Evolutionary conservation across 2,329 filamentous ascomycete species (phyloP).

Genomic region (Penicillium sp.): DNA sequence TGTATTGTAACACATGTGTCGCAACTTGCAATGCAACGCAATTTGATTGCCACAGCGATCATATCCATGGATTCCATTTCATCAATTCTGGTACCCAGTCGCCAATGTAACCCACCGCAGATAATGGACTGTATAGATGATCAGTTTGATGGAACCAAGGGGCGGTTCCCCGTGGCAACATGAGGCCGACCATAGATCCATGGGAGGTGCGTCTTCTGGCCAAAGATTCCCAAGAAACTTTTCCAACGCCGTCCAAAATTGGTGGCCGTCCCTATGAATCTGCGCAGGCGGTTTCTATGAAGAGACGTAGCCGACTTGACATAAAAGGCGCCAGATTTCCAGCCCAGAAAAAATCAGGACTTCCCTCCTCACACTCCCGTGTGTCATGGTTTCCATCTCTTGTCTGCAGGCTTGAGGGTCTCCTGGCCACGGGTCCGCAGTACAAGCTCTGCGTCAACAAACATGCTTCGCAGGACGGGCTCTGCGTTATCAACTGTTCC

Average conservation of each 20-base stretch:
- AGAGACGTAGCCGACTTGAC: neutral
- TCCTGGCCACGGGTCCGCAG: neutral
- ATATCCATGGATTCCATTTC: neutral
- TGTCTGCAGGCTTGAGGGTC: neutral
- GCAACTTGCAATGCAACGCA: neutral
- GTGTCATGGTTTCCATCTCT: neutral
- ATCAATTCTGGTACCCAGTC: neutral
- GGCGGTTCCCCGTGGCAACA: neutral
- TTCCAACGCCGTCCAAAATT: neutral
- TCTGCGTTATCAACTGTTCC: too few species aligned
- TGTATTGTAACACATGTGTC: neutral
- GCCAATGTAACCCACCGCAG: neutral
- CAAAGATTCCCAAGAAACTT: neutral
- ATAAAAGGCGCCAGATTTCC: neutral
- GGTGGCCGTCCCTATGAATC: neutral
- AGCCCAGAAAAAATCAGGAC: neutral
- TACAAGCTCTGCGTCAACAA: neutral
- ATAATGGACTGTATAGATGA: neutral
- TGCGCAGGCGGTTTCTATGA: neutral
- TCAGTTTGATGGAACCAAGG: neutral
- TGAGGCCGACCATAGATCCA: neutral
- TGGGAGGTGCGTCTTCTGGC: neutral
- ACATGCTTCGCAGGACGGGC: neutral
- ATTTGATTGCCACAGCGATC: neutral
- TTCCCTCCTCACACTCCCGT: neutral